Conservation (phyloP, 2,329 filamentous ascomycete genomes). For the Stagonosporopsis tanaceti region DNA sequence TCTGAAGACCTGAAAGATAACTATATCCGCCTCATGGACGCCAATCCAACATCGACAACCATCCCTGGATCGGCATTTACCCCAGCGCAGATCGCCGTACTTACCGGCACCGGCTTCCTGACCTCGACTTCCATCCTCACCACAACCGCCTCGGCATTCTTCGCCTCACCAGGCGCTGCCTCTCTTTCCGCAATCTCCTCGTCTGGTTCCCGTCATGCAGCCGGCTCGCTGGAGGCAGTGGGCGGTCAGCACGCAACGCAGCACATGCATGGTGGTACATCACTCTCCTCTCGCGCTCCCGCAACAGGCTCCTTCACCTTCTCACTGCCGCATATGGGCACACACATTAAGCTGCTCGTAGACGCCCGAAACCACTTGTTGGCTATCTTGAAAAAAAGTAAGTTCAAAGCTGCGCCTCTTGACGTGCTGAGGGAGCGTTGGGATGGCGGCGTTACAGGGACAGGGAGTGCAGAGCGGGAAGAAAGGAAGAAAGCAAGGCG, state of each 20-base stretch:
- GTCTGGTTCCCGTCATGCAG: conserved; percentile 68
- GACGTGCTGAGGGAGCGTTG: conserved; percentile 71
- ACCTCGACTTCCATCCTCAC: conserved; percentile 56
- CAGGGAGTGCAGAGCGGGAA: conserved; percentile 55
- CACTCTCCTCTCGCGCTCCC: conserved; percentile 27
- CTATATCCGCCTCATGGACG: conserved; percentile 62
- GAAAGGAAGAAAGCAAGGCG: conserved; percentile 62
- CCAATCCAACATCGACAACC: conserved; percentile 59
- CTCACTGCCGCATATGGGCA: conserved; percentile 71
- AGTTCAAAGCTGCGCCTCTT: conserved; percentile 70
- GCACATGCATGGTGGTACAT: conserved; percentile 70
- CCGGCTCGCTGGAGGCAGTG: conserved; percentile 73
- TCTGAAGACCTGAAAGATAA: conserved; percentile 47
- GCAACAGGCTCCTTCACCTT: conserved; percentile 56
- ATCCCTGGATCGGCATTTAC: conserved; percentile 54
- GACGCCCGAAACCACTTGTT: conserved; percentile 69
- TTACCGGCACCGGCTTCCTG: conserved; percentile 73
- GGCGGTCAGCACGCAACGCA: conserved; percentile 73
- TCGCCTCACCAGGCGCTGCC: conserved; percentile 53
- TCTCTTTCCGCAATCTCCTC: conserved; percentile 67
- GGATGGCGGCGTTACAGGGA: conserved; percentile 68
- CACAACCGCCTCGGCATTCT: conserved; percentile 49
- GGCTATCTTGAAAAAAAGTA: conserved; percentile 65
- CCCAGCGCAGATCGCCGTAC: conserved; percentile 60
- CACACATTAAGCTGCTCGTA: conserved; percentile 71